phyloP scores from a whole-genome alignment of 352 stramenopile genomes.

The Globisporangium nagaii region DNA sequence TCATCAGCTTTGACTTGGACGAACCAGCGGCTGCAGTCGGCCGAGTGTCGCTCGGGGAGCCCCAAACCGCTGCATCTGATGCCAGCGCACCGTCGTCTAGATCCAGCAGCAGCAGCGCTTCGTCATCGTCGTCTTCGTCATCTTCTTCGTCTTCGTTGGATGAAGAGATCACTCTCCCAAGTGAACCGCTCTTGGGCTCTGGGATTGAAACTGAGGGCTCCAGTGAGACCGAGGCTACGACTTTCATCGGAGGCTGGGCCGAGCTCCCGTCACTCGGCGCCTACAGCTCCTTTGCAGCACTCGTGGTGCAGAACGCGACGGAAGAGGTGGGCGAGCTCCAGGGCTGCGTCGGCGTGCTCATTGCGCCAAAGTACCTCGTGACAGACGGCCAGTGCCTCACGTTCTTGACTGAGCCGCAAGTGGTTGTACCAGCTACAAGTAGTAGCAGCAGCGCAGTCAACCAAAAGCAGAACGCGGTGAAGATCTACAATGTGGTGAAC shows the following conservation, averaged over 20 bases:
- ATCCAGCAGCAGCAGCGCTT: background rate
- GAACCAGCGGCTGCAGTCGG: background rate
- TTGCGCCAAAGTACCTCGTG: conserved; percentile 4
- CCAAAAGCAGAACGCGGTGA: background rate
- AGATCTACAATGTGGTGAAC: conserved; percentile 1
- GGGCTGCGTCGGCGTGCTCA: conserved; percentile 4
- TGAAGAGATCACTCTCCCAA: background rate
- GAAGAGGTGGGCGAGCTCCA: conserved; percentile 3
- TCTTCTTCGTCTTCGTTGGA: background rate
- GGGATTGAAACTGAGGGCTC: background rate
- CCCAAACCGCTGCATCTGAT: background rate
- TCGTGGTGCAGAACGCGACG: conserved; percentile 5
- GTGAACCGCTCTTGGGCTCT: background rate
- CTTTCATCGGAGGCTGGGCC: background rate
- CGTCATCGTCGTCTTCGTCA: background rate
- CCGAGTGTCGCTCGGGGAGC: background rate
- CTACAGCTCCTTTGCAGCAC: conserved; percentile 3
- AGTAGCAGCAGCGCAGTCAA: background rate
- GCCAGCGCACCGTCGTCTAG: background rate
- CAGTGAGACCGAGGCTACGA: background rate
- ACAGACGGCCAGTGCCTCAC: background rate
- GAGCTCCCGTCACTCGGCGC: conserved; percentile 2
- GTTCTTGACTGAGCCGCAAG: background rate
- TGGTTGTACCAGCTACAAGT: background rate
- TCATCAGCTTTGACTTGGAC: background rate